These are phyloP conservation scores for Fraxinus americana DNA, from an alignment of 257 asterid species.

Conservation along the genomic window DNA sequence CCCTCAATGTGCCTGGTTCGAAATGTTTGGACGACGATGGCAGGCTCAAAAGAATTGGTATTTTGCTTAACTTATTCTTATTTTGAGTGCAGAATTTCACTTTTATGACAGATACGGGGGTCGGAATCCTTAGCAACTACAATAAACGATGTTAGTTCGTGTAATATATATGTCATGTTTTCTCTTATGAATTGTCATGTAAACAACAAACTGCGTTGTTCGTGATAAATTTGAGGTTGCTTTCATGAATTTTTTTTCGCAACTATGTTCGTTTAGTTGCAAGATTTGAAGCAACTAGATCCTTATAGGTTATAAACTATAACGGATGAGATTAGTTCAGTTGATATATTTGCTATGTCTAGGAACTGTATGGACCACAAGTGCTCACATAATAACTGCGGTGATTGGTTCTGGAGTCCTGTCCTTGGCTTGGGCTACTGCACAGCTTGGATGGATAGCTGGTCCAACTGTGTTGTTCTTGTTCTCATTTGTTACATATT, in stretches of 20 bases:
- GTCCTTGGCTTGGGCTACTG: constrained; percentile 46
- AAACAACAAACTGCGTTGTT: too few species aligned
- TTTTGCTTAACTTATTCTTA: not conserved
- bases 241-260: too few species aligned
- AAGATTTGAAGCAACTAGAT: too few species aligned
- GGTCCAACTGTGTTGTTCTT: constrained; percentile 38
- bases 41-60: constrained; percentile 49
- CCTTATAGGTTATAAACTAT: too few species aligned
- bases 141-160: too few species aligned
- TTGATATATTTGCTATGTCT: not conserved
- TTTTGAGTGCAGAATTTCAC: not conserved
- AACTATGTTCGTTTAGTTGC: too few species aligned
- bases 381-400: constrained; percentile 53
- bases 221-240: too few species aligned
- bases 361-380: constrained; percentile 46
- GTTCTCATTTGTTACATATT: constrained; percentile 52
- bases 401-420: constrained; percentile 49
- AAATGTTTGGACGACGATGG: constrained; percentile 52
- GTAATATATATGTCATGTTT: too few species aligned
- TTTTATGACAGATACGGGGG: not conserved
- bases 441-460: constrained; percentile 52
- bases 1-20: constrained; percentile 32
- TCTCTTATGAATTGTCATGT: too few species aligned
- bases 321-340: not conserved
- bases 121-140: too few species aligned